Evolutionary conservation across 2,329 filamentous ascomycete genomes (phyloP), one percentile per base, ranked within the genome.

Genomic region (Westerdykella ornata): DNA sequence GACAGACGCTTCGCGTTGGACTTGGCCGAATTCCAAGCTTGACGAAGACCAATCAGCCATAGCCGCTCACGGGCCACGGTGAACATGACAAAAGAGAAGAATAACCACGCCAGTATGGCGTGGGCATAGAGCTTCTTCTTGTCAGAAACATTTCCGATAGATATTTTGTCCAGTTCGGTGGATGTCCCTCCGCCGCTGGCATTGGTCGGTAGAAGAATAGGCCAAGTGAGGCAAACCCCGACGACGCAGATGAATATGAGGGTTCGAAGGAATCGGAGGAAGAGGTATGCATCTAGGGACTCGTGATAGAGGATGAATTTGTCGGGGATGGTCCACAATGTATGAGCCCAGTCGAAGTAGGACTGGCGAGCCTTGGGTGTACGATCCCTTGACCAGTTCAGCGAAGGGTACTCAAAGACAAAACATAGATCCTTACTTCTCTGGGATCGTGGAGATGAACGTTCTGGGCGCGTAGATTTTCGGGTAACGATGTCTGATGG

Each of bases 41-140:
- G 90, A 48, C 89, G 85, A 38, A 97, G 69, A 58, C 94, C 94
- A 71, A 96, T 84, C 67, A 87, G 94, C 75, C 83, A 95, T 54
- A 97, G 84, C 60, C 80, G 82, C 66, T 97, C 90, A 43, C 90
- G 79, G 42, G 88, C 84, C 48, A 97, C 80, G 58, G 87, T 82
- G 68, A 86, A 92, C 65, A 97, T 83, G 50, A 97, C 75, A 61
- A 97, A 97, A 35, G 78, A 69, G 65, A 85, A 88, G 68, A 87
- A 97, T 37, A 89, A 66, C 80, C 87, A 95, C 1, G 82, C 81
- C 39, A 88, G 72, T 39, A 86, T 76, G n/a, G 78, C 78, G 62
- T 95, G 88, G 0, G 88, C 90, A 63, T 84, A 96, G 2, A 64
- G 80, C 52, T 77, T 77, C 43, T 76, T 75, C 40, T 78, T 66